Percentiles rank a stretch among this genome's conserved stretches.
Evolutionary conservation across 2,329 filamentous ascomycete species (phyloP).

Genomic region (Colletotrichum viniferum): DNA sequence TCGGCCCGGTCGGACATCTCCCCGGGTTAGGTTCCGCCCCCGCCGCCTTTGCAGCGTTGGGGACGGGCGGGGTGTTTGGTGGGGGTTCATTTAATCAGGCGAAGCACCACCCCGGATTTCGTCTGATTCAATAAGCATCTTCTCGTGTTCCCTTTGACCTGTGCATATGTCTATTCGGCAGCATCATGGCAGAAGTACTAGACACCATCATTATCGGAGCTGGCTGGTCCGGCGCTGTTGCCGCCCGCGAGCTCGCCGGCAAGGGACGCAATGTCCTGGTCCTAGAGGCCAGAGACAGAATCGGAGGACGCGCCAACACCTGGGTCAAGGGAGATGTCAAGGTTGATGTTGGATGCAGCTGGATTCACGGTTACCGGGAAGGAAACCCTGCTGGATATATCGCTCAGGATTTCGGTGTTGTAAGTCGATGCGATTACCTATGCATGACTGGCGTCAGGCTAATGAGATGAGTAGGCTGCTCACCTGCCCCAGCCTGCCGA

Average conservation of each 20-base stretch:
- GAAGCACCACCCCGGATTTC: background rate
- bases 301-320: constrained; percentile 19
- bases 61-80: background rate
- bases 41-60: background rate
- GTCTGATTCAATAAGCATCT: background rate
- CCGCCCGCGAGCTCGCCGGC: constrained; percentile 8
- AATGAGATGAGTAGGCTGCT: constrained; percentile 2
- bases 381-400: constrained; percentile 16
- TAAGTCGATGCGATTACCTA: background rate
- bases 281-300: constrained; percentile 19
- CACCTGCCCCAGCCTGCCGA: constrained; percentile 13
- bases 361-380: constrained; percentile 17
- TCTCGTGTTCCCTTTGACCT: background rate
- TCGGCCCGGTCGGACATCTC: constrained; percentile 21
- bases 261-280: constrained; percentile 15
- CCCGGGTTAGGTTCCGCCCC: background rate
- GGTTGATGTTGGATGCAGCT: constrained; percentile 17
- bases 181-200: constrained; percentile 3
- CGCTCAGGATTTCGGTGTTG: constrained; percentile 15
- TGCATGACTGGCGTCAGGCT: background rate
- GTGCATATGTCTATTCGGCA: constrained; percentile 9
- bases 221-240: constrained; percentile 14
- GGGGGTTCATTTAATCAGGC: background rate
- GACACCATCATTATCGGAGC: constrained; percentile 20
- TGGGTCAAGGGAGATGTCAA: constrained; percentile 17